Base-by-base conservation (phyloP, 176 grass and related monocot genomes). In the Pontederia crassipes region DNA sequence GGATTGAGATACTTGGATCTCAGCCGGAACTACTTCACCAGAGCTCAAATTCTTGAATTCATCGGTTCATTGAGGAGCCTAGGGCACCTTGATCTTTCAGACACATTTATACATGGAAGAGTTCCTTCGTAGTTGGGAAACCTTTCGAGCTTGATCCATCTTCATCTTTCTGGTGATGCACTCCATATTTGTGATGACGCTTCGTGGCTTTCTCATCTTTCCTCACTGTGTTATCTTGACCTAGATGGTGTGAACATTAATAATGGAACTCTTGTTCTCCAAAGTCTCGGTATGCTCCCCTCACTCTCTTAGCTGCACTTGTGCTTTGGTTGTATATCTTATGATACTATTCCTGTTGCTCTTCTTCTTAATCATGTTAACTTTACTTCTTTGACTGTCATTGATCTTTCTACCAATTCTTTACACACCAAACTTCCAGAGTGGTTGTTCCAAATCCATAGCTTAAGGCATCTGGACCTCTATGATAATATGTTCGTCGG, bases 111-210 rank as follows among this genome's bases (percentile, higher is more conserved):
- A 7, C 11, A 4, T 2, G 58, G 58, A 12, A 11, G 9, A 15
- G 8, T 61, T 45, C 58, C 58, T 40, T 27, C 26, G 6, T 27
- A 45, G 58, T 11, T 61, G 28, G 58, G 58, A 0, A 61, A 61
- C 11, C 26, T 61, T 1, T 40, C 58, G 10, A 61, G 58, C 28
- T 28, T 61, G 11, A 11, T 26, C 58, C 15, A 45, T 15, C 58
- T 61, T 4, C 66, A 87, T 11, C 57, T 87, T 17, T 13, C 55
- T 6, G 8, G 1, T 35, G 29, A 35, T 2, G n/a, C n/a, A n/a
- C 29, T 35, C 29, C 2, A 35, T 2, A 35, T 35, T 35, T 2
- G 4, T 2, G 29, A n/a, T n/a, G n/a, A 35, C 4, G 29, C 29
- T 4, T 35, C 29, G 29, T 55, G 53, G 53, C 53, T 55, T 55